These are phyloP conservation scores for Vanderwaltozyma verrucispora DNA, from an alignment of 805 yeast species.

Conservation along the genomic window DNA sequence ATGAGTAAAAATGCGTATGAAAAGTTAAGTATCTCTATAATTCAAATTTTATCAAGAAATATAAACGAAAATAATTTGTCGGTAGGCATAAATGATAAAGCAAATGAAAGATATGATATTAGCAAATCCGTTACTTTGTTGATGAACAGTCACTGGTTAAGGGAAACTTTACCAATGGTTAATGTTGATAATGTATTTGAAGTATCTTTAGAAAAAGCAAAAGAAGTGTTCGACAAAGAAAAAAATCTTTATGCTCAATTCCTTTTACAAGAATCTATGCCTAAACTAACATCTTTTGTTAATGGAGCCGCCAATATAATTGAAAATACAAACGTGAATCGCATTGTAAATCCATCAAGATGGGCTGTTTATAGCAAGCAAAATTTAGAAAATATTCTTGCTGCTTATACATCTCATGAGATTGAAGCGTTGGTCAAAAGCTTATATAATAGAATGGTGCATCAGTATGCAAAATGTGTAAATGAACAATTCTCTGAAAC, in stretches of 20 bases:
- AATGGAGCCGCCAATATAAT: conserved; percentile 47
- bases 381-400: conserved; percentile 46
- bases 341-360: conserved; percentile 39
- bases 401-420: conserved; percentile 48
- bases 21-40: conserved; percentile 3
- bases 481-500: conserved; percentile 27
- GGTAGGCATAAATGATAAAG: not conserved
- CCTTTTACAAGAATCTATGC: conserved; percentile 47
- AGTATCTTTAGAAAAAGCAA: conserved; percentile 14
- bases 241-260: conserved; percentile 36
- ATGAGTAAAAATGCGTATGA: conserved; percentile 1
- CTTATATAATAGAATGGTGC: conserved; percentile 44
- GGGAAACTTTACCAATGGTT: conserved; percentile 30
- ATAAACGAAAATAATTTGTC: not conserved
- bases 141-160: conserved; percentile 44
- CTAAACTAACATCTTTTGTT: conserved; percentile 57
- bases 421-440: conserved; percentile 44
- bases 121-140: conserved; percentile 38
- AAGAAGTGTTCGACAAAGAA: conserved; percentile 22
- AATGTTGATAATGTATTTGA: conserved; percentile 13
- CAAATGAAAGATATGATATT: conserved; percentile 12
- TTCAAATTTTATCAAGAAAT: conserved; percentile 1
- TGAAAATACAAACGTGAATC: conserved; percentile 8
- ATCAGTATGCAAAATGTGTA: conserved; percentile 36
- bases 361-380: conserved; percentile 56